Evolutionary conservation across 129 eudicot species (phyloP).

Genomic region (Arctium minus): DNA sequence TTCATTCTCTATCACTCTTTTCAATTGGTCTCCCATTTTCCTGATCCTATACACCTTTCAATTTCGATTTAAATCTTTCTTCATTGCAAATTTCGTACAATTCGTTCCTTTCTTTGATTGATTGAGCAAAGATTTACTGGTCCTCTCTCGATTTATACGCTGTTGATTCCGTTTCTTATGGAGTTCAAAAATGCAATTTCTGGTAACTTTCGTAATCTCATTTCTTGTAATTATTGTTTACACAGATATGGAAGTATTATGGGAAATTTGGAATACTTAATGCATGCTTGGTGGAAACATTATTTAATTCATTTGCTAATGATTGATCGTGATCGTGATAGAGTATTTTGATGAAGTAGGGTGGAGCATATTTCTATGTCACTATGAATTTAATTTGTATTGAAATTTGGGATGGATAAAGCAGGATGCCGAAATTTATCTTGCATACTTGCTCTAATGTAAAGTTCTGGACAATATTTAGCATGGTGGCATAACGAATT

Average conservation of each 20-base stretch:
- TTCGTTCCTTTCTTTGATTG: too few relatives aligned
- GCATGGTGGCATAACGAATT: neutral
- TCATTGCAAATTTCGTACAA: too few relatives aligned
- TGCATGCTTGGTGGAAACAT: neutral
- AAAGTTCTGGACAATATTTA: neutral
- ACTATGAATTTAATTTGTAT: neutral
- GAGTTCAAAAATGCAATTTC: constrained; percentile 52
- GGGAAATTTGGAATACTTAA: too few relatives aligned
- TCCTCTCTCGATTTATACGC: neutral
- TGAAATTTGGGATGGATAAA: neutral
- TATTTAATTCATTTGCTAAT: neutral
- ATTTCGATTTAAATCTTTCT: constrained; percentile 4
- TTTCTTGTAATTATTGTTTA: neutral
- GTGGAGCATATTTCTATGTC: too few relatives aligned
- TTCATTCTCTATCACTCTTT: constrained; percentile 71
- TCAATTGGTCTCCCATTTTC: constrained; percentile 71
- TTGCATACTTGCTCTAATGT: neutral
- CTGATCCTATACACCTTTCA: constrained; percentile 76
- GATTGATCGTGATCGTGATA: neutral
- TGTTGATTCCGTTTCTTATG: constrained; percentile 35
- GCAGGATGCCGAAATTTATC: neutral
- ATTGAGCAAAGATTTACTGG: neutral
- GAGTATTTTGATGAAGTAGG: neutral
- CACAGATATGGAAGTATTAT: too few relatives aligned
- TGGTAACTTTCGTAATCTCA: constrained; percentile 6